These are phyloP conservation scores for Schizochytrium sp. DNA, from an alignment of 108 stramenopile species.

Conservation along the genomic window DNA sequence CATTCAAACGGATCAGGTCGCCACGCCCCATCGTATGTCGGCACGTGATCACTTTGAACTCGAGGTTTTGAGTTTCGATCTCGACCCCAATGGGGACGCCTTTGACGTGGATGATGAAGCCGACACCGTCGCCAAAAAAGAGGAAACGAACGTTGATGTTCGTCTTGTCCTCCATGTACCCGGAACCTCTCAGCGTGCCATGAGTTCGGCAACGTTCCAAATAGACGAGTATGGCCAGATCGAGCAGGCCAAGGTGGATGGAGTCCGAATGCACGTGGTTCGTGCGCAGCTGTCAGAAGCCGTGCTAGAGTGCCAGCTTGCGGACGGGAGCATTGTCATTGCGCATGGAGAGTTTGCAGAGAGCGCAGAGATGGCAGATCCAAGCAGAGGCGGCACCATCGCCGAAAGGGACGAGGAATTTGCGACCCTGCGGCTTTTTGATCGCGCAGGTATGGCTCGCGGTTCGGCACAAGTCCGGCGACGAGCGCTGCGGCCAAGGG, in stretches of 20 bases:
- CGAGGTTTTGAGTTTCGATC: background rate
- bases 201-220: background rate
- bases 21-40: background rate
- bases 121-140: background rate
- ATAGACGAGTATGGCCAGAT: background rate
- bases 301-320: background rate
- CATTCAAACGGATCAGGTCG: background rate
- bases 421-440: background rate
- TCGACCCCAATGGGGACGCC: background rate
- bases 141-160: background rate
- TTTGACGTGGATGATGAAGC: background rate
- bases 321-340: background rate
- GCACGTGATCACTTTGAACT: background rate
- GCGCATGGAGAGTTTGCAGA: background rate
- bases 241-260: background rate
- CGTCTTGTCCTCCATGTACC: background rate
- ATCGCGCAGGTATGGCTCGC: background rate
- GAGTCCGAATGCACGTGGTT: background rate
- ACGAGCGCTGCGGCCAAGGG: background rate
- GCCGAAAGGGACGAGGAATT: no score
- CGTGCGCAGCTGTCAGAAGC: background rate
- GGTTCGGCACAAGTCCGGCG: background rate
- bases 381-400: no score
- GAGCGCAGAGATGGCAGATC: no score
- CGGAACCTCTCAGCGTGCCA: background rate